These are phyloP conservation scores for Rhododendron kiyosumense DNA, from an alignment of 148 eudicot genomes.

Conservation along the genomic window DNA sequence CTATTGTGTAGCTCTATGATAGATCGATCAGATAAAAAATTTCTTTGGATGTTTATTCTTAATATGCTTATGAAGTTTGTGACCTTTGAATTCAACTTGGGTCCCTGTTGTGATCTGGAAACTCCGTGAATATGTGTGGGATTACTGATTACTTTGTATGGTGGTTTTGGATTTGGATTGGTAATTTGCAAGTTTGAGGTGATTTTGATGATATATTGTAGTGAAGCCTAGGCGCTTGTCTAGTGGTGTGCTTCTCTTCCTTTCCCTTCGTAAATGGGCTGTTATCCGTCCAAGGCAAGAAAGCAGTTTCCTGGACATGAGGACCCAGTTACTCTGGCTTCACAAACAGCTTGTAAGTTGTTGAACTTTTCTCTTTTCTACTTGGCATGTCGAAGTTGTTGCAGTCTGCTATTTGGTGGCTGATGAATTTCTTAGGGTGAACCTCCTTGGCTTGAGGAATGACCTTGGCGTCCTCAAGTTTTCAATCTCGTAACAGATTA, in stretches of 20 bases:
- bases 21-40: not conserved
- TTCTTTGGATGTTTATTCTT: not conserved
- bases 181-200: constrained; percentile 34
- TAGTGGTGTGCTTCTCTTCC: constrained; percentile 4
- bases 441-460: not conserved
- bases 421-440: not conserved
- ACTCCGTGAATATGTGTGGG: not conserved
- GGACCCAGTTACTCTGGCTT: constrained; percentile 68
- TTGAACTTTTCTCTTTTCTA: not conserved
- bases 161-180: constrained; percentile 18
- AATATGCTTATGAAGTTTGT: too few species aligned
- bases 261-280: constrained; percentile 55
- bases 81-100: not conserved
- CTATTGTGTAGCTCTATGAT: not conserved
- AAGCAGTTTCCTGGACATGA: constrained; percentile 54
- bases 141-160: constrained; percentile 19
- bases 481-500: not conserved
- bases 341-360: constrained; percentile 84
- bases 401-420: not conserved
- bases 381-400: not conserved
- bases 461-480: not conserved
- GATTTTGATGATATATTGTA: constrained; percentile 35
- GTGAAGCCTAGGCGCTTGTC: constrained; percentile 29
- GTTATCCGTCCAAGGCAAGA: constrained; percentile 57
- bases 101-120: not conserved